Base-by-base conservation (phyloP, 2,329 filamentous ascomycete species). In the Botrytis pseudocinerea region DNA sequence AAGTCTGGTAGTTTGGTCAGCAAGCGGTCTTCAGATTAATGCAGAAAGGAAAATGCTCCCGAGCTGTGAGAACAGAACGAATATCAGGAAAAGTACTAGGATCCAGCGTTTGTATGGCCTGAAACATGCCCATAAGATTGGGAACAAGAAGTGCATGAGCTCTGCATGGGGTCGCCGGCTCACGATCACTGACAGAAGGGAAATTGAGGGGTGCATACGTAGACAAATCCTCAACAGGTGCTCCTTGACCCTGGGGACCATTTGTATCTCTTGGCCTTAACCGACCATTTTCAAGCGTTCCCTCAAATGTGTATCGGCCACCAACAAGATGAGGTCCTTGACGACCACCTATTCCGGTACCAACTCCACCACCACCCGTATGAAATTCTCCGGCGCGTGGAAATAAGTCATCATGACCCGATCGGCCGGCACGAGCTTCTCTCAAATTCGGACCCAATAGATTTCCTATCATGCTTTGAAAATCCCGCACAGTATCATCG, bases 201-300 rank as follows among this genome's bases (percentile, higher is more conserved):
- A 28, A 48, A 62, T 69, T 35, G 74, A 73, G 72, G 60, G 66
- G 74, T 69, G 81, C 85, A 77, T 83, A 87, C 84, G 85, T 84
- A 76, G 82, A 78, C 70, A 89, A 76, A 73, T 84, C 85, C 71
- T 84, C 83, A 35, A 85, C 80, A 14, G 84, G 85, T 71, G 83
- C 82, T n/a, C 81, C 78, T 71, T 81, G 83, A 25, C 84, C 82
- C 75, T 87, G 87, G 57, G 87, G 83, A 42, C 81, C 81, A 77
- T 87, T 83, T 40, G 85, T 82, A 78, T 89, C 84, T 75, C 87
- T 84, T 48, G 88, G 87, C 70, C 80, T 81, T 61, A 88, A 78
- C 66, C 83, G 69, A 48, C 73, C 75, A 66, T 68, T 68, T 51
- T 73, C 72, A 14, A 72, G 61, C 25, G 54, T 59, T 66, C 62